Evolutionary conservation across 495 filamentous ascomycete genomes (phyloP).

Genomic region (Astrocystis sublimbata): DNA sequence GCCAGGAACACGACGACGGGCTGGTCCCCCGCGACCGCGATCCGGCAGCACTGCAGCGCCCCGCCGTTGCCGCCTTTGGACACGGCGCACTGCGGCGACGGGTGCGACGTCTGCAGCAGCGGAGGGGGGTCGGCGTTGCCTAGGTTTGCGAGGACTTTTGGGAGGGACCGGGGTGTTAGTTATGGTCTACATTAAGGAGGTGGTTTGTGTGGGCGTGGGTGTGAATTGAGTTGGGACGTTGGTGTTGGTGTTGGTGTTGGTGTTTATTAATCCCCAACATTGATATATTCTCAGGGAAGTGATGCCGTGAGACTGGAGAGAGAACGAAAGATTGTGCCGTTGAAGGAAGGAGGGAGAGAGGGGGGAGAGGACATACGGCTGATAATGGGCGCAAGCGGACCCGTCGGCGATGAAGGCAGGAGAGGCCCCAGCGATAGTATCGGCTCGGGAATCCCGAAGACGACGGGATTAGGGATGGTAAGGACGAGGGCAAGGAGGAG

Average conservation of each 20-base stretch:
- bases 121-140: conserved; percentile 13
- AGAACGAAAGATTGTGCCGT: too few relatives aligned
- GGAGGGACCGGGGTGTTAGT: too few relatives aligned
- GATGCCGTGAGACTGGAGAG: too few relatives aligned
- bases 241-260: too few relatives aligned
- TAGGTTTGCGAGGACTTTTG: conserved; percentile 10
- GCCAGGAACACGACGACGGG: conserved; percentile 31
- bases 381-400: conserved; percentile 4
- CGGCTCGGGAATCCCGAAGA: neutral
- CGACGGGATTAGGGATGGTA: neutral
- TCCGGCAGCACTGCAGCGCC: conserved; percentile 33
- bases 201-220: too few relatives aligned
- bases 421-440: neutral
- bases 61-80: conserved; percentile 25
- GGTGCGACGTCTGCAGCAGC: conserved; percentile 15
- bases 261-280: neutral
- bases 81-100: conserved; percentile 29
- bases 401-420: conserved; percentile 5
- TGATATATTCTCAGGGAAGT: too few relatives aligned
- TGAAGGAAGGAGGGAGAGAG: neutral
- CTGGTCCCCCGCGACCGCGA: conserved; percentile 33
- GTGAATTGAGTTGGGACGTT: too few relatives aligned
- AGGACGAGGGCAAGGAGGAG: neutral
- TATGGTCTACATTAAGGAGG: too few relatives aligned
- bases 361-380: neutral